phyloP scores from a whole-genome alignment of 345 rosid species.

The Gossypium arboreum region DNA sequence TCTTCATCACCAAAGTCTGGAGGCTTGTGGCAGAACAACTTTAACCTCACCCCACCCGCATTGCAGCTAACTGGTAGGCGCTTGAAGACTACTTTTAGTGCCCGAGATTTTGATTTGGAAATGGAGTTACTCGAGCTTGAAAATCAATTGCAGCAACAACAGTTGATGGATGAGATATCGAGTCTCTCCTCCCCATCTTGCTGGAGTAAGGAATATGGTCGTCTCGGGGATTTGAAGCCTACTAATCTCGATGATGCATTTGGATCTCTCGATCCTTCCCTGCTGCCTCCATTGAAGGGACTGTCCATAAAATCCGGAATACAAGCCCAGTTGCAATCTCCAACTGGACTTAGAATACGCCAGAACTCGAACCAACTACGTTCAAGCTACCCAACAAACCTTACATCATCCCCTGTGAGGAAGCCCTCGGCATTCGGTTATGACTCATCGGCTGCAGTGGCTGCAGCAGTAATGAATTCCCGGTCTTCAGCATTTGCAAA shows the following conservation, averaged over 20 bases:
- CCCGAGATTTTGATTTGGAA: conserved; percentile 70
- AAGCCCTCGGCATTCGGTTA: conserved; percentile 52
- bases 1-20: conserved; percentile 68
- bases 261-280: conserved; percentile 56
- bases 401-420: conserved; percentile 56
- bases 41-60: conserved; percentile 57
- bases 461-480: conserved; percentile 84
- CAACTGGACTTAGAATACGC: conserved; percentile 57
- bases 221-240: conserved; percentile 39
- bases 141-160: conserved; percentile 40
- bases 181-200: conserved; percentile 53
- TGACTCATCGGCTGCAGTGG: conserved; percentile 82
- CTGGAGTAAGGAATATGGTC: conserved; percentile 42
- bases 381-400: conserved; percentile 49
- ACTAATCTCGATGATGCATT: conserved; percentile 59
- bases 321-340: conserved; percentile 56
- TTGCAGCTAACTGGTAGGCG: conserved; percentile 82
- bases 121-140: conserved; percentile 63
- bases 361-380: conserved; percentile 55
- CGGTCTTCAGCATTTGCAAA: conserved; percentile 80
- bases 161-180: conserved; percentile 56
- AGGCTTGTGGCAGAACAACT: conserved; percentile 77
- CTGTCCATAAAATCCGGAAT: conserved; percentile 36
- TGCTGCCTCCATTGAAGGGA: conserved; percentile 53
- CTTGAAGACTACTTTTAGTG: conserved; percentile 62